Percentiles rank a stretch among this genome's conserved stretches.
Conservation (phyloP, 2,329 filamentous ascomycete species). For the Talaromyces verruculosus region DNA sequence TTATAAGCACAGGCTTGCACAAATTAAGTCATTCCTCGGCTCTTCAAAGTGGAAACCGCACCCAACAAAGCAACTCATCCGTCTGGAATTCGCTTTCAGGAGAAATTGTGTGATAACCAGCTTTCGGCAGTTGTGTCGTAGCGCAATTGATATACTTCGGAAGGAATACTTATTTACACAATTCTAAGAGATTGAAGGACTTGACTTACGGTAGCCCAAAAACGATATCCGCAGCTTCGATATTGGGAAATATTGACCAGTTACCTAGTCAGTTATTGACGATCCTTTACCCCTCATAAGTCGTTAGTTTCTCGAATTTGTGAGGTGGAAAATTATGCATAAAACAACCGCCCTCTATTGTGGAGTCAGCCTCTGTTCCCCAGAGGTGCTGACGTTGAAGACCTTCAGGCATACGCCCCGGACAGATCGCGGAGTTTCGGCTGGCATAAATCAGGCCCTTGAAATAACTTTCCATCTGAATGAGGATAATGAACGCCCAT, state of each 20-base stretch:
- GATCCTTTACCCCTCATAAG: background rate
- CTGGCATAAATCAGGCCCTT: background rate
- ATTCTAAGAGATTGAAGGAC: background rate
- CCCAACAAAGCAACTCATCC: background rate
- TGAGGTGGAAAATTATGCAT: background rate
- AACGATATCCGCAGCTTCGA: background rate
- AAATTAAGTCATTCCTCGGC: background rate
- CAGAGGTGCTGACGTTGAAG: background rate
- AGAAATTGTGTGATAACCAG: background rate
- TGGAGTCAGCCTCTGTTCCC: too few relatives aligned
- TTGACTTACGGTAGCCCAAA: background rate
- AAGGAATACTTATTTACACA: background rate
- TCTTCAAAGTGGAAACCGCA: background rate
- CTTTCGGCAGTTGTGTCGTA: background rate
- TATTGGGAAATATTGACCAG: background rate
- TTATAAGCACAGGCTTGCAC: background rate
- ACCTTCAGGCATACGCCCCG: background rate
- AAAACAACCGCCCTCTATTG: background rate
- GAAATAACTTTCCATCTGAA: background rate
- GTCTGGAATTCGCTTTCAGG: background rate
- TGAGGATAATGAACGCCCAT: background rate
- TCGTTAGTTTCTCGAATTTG: background rate
- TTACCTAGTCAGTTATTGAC: background rate
- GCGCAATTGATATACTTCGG: background rate
- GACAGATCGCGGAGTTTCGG: slow-evolving; percentile 2